phyloP scores from a whole-genome alignment of 257 asterid genomes.

The Prunella vulgaris region DNA sequence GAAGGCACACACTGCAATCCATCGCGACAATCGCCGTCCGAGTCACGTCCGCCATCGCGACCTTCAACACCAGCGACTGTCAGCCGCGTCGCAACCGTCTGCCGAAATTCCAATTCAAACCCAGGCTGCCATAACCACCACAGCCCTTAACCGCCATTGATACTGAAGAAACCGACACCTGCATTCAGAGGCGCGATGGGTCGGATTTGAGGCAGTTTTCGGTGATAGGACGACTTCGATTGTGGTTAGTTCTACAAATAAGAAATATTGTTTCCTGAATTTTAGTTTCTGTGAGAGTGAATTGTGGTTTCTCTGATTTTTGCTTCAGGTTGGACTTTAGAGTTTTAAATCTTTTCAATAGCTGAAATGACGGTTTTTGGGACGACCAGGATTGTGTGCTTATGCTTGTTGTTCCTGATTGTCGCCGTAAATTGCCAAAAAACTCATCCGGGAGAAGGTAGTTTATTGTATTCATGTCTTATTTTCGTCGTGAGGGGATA shows the following conservation, averaged over 20 bases:
- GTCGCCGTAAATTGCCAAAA: constrained; percentile 34
- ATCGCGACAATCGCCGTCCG: too few relatives aligned
- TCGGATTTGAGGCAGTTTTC: too few relatives aligned
- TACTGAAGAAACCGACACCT: too few relatives aligned
- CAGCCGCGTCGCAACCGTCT: too few relatives aligned
- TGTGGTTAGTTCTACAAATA: not conserved
- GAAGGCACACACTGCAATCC: too few relatives aligned
- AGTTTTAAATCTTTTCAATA: constrained; percentile 24
- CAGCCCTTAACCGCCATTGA: too few relatives aligned
- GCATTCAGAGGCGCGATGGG: too few relatives aligned
- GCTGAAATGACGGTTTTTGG: constrained; percentile 20
- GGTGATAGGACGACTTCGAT: too few relatives aligned
- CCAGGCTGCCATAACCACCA: too few relatives aligned
- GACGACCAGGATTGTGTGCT: constrained; percentile 26
- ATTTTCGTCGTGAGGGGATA: not conserved
- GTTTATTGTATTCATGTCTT: not conserved
- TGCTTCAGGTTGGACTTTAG: constrained; percentile 26
- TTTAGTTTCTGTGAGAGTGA: not conserved
- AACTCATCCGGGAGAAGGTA: constrained; percentile 75
- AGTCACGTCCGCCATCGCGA: too few relatives aligned
- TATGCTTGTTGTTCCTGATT: constrained; percentile 45
- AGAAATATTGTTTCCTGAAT: not conserved
- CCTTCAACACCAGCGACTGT: too few relatives aligned
- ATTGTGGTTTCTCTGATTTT: not conserved
- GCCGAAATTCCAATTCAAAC: too few relatives aligned